A percentile compares a stretch with the other conserved stretches of the same genome.
Evolutionary conservation across 148 eudicot genomes (phyloP).

Genomic region (Rheum nobile): DNA sequence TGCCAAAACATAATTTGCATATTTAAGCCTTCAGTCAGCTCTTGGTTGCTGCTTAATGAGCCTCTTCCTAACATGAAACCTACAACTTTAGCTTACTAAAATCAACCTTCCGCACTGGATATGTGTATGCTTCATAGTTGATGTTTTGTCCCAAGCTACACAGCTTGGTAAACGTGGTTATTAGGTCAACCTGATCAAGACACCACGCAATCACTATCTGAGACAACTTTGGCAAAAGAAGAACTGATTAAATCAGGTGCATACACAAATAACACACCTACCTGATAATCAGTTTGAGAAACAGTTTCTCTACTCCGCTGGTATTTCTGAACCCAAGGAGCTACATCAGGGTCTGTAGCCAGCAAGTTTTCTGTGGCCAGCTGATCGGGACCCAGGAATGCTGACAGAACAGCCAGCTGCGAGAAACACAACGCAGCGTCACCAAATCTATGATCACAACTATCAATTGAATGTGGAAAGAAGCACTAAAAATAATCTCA

Average conservation of each 20-base stretch:
- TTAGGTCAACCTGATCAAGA: constrained; percentile 73
- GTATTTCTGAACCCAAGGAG: constrained; percentile 91
- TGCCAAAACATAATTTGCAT: background rate
- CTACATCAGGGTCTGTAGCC: constrained; percentile 70
- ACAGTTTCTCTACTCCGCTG: constrained; percentile 97
- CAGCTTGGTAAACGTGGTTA: constrained; percentile 76
- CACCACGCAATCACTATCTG: background rate
- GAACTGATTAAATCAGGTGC: background rate
- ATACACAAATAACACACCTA: constrained; percentile 6
- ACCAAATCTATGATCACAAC: background rate
- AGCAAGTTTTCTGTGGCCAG: constrained; percentile 54
- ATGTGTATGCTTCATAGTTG: constrained; percentile 85
- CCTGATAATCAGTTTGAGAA: constrained; percentile 94
- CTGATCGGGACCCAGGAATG: constrained; percentile 97
- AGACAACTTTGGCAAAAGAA: background rate
- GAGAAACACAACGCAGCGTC: background rate
- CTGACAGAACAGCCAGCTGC: constrained; percentile 95
- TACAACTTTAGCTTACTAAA: constrained; percentile 69
- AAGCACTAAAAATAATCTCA: too few relatives aligned
- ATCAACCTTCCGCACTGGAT: constrained; percentile 64
- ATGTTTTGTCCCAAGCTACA: constrained; percentile 80
- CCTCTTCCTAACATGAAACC: background rate
- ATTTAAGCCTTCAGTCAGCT: background rate
- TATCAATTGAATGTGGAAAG: background rate
- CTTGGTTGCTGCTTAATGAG: too few relatives aligned